phyloP scores from a whole-genome alignment of 768 basidiomycete species.

The Tulasnella sp. region DNA sequence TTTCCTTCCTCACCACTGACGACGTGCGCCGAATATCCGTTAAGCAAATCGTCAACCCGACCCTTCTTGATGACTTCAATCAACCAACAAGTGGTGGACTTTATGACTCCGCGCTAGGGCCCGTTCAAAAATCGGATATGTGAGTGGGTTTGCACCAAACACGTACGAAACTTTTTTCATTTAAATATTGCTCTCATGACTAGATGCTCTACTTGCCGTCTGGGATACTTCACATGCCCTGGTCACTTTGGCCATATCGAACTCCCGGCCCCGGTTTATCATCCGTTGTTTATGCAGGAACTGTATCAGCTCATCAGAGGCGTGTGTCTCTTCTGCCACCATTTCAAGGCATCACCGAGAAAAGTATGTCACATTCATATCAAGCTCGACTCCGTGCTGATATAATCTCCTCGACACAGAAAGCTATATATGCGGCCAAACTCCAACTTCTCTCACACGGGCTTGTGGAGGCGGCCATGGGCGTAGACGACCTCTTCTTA shows the following conservation, averaged over 20 bases:
- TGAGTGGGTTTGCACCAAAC: slow-evolving; percentile 26
- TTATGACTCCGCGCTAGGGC: slow-evolving; percentile 92
- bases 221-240: slow-evolving; percentile 90
- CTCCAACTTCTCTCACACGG: slow-evolving; percentile 83
- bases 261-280: slow-evolving; percentile 87
- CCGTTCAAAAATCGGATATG: slow-evolving; percentile 83
- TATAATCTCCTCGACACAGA: neutral
- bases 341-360: slow-evolving; percentile 69
- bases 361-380: slow-evolving; percentile 37
- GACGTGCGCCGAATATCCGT: slow-evolving; percentile 94
- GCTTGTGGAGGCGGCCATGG: slow-evolving; percentile 68
- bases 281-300: slow-evolving; percentile 90
- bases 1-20: slow-evolving; percentile 80
- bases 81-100: slow-evolving; percentile 84
- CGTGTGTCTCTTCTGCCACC: slow-evolving; percentile 89
- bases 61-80: slow-evolving; percentile 87
- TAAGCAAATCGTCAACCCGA: slow-evolving; percentile 89
- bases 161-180: too few species aligned
- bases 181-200: neutral
- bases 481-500: slow-evolving; percentile 45
- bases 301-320: slow-evolving; percentile 80
- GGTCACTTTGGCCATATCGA: slow-evolving; percentile 99
- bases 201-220: slow-evolving; percentile 88
- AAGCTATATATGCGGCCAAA: slow-evolving; percentile 68
- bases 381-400: neutral